Conservation (phyloP, 2,329 filamentous ascomycete genomes). For the Arachnomyces sp. region DNA sequence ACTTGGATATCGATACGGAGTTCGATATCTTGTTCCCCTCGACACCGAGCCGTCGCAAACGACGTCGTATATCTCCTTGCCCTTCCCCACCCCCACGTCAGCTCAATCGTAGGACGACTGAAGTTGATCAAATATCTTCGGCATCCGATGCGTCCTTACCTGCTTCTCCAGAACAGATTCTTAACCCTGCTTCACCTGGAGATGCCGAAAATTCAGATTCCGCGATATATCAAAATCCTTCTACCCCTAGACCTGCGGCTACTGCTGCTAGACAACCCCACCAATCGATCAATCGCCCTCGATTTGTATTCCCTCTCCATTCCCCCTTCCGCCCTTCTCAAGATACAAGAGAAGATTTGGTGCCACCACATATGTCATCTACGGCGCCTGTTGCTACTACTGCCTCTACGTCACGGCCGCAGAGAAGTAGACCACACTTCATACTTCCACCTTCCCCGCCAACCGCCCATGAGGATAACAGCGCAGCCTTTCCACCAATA, state of each 20-base stretch:
- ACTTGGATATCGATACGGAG: constrained; percentile 14
- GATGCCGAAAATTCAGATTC: too few relatives aligned
- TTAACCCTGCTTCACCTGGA: too few relatives aligned
- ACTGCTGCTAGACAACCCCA: too few relatives aligned
- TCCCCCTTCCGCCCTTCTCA: background rate
- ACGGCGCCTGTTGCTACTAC: constrained; percentile 5
- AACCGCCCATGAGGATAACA: constrained; percentile 16
- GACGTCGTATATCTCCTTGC: constrained; percentile 22
- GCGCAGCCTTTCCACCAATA: constrained; percentile 14
- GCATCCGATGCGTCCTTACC: too few relatives aligned
- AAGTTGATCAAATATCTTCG: too few relatives aligned
- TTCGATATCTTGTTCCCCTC: constrained; percentile 25
- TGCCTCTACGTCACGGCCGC: constrained; percentile 13
- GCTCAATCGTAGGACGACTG: too few relatives aligned
- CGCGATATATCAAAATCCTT: too few relatives aligned
- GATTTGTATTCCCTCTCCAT: background rate
- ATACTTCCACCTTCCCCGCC: constrained; percentile 31
- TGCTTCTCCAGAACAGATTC: too few relatives aligned
- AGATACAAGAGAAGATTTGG: constrained; percentile 9
- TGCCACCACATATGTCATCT: too few relatives aligned
- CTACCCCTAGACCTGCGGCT: too few relatives aligned
- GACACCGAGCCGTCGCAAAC: constrained; percentile 21
- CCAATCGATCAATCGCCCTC: too few relatives aligned
- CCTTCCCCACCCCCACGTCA: constrained; percentile 1
- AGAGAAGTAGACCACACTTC: constrained; percentile 27